Conservation (phyloP, 768 basidiomycete species). For the Leccinum imitatum region DNA sequence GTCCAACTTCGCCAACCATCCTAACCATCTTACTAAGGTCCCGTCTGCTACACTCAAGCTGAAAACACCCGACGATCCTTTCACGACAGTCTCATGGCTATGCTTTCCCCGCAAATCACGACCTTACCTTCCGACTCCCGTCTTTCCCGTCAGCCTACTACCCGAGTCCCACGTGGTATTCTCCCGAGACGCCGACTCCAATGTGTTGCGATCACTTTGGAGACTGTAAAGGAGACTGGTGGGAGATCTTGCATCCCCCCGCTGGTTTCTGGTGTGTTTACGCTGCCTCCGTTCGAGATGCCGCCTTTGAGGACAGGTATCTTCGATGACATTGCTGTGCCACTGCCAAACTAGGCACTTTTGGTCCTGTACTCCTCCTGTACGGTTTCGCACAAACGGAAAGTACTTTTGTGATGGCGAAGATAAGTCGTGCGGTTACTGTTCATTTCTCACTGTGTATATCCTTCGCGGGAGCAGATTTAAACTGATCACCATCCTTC, state of each 20-base stretch:
- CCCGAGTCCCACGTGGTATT: background rate
- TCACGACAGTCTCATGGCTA: background rate
- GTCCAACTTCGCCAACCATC: constrained; percentile 5
- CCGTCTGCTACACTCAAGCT: background rate
- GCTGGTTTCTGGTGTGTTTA: constrained; percentile 17
- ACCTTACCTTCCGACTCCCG: constrained; percentile 17
- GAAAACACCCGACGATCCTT: constrained; percentile 17
- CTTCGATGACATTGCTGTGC: constrained; percentile 7
- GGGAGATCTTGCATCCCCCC: constrained; percentile 27
- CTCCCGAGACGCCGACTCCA: constrained; percentile 29
- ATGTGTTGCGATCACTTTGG: constrained; percentile 25
- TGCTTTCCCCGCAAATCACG: background rate
- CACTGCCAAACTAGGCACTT: constrained; percentile 3
- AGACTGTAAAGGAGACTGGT: constrained; percentile 24
- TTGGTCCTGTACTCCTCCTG: background rate
- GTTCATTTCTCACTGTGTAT: too few relatives aligned
- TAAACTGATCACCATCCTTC: too few relatives aligned
- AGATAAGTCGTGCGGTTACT: background rate
- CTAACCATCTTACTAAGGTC: constrained; percentile 11
- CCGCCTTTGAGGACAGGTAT: constrained; percentile 18
- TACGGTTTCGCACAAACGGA: background rate
- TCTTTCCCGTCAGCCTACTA: constrained; percentile 3
- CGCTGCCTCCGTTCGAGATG: constrained; percentile 26
- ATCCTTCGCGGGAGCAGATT: too few relatives aligned
- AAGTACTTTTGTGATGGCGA: background rate